These are phyloP conservation scores for Pyricularia pennisetigena DNA, from an alignment of 2,329 filamentous ascomycete genomes.

Conservation along the genomic window DNA sequence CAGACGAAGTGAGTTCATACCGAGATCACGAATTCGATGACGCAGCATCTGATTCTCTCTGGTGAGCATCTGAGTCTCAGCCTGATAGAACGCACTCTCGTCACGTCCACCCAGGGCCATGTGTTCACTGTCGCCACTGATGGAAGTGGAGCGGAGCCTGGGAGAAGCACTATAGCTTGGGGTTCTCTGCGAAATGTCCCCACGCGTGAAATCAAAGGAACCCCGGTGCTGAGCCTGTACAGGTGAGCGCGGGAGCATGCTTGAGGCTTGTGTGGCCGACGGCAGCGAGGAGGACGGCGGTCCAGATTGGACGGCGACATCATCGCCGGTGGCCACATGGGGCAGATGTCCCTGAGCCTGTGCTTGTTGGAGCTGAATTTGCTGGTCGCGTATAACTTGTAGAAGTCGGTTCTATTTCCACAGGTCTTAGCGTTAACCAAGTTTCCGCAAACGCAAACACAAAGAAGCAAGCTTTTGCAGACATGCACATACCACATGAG, in stretches of 20 bases:
- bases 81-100: constrained; percentile 71
- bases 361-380: constrained; percentile 57
- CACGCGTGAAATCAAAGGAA: constrained; percentile 49
- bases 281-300: constrained; percentile 18
- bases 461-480: neutral
- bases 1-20: constrained; percentile 25
- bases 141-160: constrained; percentile 45
- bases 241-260: constrained; percentile 42
- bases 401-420: constrained; percentile 57
- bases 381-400: constrained; percentile 66
- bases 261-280: constrained; percentile 24
- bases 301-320: constrained; percentile 21
- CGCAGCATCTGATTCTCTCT: constrained; percentile 79
- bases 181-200: constrained; percentile 37
- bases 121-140: constrained; percentile 39
- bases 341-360: constrained; percentile 32
- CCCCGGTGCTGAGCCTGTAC: constrained; percentile 40
- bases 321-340: constrained; percentile 25
- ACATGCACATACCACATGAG: constrained; percentile 52
- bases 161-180: constrained; percentile 49
- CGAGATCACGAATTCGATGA: constrained; percentile 62
- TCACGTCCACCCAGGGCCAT: constrained; percentile 56
- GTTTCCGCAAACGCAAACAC: neutral
- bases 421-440: neutral
- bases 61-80: constrained; percentile 67